Conservation (phyloP, 768 basidiomycete genomes). For the Tubosaeta brunneosetosa region DNA sequence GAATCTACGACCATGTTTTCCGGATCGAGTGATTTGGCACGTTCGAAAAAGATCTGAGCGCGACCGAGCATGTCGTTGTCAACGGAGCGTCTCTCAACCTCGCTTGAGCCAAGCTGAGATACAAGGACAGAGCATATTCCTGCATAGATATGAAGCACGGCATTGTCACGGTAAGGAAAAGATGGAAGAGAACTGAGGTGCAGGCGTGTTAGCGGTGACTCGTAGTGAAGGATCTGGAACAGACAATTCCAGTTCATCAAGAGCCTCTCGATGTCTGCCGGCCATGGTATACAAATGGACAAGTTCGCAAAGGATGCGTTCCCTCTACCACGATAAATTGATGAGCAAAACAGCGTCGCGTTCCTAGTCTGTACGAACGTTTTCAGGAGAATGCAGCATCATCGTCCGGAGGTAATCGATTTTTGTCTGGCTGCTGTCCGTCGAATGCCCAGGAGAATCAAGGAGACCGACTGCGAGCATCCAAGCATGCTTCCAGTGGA, state of each 20-base stretch:
- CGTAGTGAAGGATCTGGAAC: slow-evolving; percentile 1
- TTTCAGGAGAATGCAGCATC: slow-evolving; percentile 65
- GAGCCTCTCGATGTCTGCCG: slow-evolving; percentile 59
- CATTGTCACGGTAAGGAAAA: slow-evolving; percentile 82
- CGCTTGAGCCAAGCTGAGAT: slow-evolving; percentile 35
- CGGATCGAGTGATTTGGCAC: slow-evolving; percentile 56
- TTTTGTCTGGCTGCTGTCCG: slow-evolving; percentile 31
- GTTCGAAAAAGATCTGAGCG: slow-evolving; percentile 60
- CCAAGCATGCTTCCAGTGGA: slow-evolving; percentile 74
- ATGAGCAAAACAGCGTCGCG: slow-evolving; percentile 14
- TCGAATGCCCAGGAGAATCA: slow-evolving; percentile 28
- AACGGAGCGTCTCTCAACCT: slow-evolving; percentile 7
- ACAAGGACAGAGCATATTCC: slow-evolving; percentile 67
- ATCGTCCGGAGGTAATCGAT: slow-evolving; percentile 62
- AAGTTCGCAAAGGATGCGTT: slow-evolving; percentile 71
- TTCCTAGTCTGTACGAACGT: slow-evolving; percentile 41
- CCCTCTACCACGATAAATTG: slow-evolving; percentile 46
- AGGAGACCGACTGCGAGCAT: slow-evolving; percentile 58
- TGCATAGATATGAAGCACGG: slow-evolving; percentile 76
- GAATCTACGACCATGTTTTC: slow-evolving; percentile 47
- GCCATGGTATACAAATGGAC: slow-evolving; percentile 59
- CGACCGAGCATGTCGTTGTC: slow-evolving; percentile 43
- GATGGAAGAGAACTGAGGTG: slow-evolving; percentile 71
- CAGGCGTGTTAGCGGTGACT: slow-evolving; percentile 1
- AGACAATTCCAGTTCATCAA: slow-evolving; percentile 85